Base-by-base conservation (phyloP, 768 basidiomycete species). In the Leucogyrophana mollusca region DNA sequence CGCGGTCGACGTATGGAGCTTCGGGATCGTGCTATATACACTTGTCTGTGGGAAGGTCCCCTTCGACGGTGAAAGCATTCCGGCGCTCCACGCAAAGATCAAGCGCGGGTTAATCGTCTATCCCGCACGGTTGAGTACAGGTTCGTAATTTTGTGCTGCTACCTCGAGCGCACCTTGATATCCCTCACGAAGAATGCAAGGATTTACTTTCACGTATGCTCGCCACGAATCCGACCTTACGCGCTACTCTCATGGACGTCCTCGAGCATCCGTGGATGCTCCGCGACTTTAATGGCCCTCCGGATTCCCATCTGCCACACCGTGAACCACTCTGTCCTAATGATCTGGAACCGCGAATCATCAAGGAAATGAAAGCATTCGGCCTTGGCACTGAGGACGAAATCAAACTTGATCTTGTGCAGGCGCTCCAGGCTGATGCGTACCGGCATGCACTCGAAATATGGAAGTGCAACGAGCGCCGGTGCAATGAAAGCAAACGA, bases 21-120 rank as follows among this genome's bases (percentile, higher is more conserved):
- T 99, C 54, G 95, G 96, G 9, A 94, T 99, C 54, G 96, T 99
- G 5, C 79, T 99, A 18, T 98, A 98, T 58, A 93, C 96, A 16
- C 78, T 99, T 41, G 94, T 99, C 0, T 99, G 95, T 61, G 96
- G 96, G 37, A 97, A 96, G 69, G 96, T 99, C 3, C 95, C 96
- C 0, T 98, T 99, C 62, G 96, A 99, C 59, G 96, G 98, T 64
- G 93, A 98, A 68, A 94, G 88, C 62, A 99, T 98, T 95, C 95
- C 96, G 2, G 96, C 96, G 0, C 71, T 99, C 43, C 96, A 98
- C 63, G 96, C 96, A 21, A 99, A 98, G 72, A 99, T 99, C 69
- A 99, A 99, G 67, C 83, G 94, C 4, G 95, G 96, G 0, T 70
- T 94, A 32, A 94, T 97, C 24, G 96, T 98, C 59, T 98, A 98